These are phyloP conservation scores for Solanum pinnatisectum DNA, from an alignment of 257 asterid species.

Conservation along the genomic window DNA sequence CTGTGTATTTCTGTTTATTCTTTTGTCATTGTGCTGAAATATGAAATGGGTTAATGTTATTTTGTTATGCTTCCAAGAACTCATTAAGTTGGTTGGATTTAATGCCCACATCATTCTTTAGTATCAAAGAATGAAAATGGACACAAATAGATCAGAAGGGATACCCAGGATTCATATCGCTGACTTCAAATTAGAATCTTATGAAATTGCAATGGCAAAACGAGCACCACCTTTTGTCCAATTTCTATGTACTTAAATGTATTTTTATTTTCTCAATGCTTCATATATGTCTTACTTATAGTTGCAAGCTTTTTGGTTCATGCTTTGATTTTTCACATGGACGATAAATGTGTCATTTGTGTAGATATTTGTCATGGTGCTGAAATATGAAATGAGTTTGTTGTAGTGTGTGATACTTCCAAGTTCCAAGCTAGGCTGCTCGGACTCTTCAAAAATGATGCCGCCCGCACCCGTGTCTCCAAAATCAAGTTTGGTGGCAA, in stretches of 20 bases:
- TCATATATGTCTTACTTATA: too few species aligned
- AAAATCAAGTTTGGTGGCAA: too few species aligned
- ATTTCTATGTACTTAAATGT: too few species aligned
- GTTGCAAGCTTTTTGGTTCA: neutral
- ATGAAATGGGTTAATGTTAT: too few species aligned
- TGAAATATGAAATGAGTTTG: neutral
- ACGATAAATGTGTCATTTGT: neutral
- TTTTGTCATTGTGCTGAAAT: too few species aligned
- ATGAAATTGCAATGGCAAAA: neutral
- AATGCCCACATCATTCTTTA: neutral
- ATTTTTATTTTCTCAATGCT: too few species aligned
- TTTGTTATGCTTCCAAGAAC: neutral
- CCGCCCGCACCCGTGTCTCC: too few species aligned
- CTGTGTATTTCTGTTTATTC: too few species aligned
- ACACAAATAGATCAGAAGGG: neutral
- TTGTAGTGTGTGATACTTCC: neutral
- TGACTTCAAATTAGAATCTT: neutral
- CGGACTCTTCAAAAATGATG: too few species aligned
- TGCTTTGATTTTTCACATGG: neutral
- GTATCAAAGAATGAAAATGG: neutral
- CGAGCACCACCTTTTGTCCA: neutral
- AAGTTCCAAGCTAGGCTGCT: too few species aligned
- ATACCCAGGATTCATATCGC: neutral
- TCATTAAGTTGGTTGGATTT: neutral
- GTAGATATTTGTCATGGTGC: neutral